These are phyloP conservation scores for Geranium rotundifolium DNA, from an alignment of 345 rosid species.

Conservation along the genomic window DNA sequence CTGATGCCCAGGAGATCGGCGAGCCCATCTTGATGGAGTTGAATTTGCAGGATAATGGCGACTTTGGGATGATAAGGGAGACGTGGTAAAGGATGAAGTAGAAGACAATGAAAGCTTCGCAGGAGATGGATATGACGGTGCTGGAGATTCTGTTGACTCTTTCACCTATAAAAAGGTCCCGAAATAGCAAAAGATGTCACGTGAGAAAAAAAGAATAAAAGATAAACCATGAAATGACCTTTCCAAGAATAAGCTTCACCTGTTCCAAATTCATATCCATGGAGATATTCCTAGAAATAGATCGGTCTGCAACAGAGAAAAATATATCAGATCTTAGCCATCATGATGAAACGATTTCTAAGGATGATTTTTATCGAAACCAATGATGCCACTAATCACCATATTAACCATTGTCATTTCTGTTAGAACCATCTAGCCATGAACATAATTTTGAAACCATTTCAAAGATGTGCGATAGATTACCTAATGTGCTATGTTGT, in stretches of 20 bases:
- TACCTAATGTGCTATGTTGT: too few species aligned
- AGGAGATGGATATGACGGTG: constrained; percentile 41
- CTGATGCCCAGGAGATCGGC: constrained; percentile 26
- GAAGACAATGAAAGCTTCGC: constrained; percentile 52
- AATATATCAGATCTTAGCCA: background rate
- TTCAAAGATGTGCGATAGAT: too few species aligned
- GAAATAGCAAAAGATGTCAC: background rate
- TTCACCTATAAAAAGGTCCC: constrained; percentile 21
- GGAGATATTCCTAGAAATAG: constrained; percentile 52
- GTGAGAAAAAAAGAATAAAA: background rate
- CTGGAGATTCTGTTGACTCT: constrained; percentile 37
- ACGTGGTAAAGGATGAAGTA: constrained; percentile 41
- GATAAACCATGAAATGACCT: constrained; percentile 9
- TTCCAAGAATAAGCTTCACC: constrained; percentile 29
- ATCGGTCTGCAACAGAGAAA: constrained; percentile 40
- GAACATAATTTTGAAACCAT: too few species aligned
- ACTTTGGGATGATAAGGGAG: constrained; percentile 46
- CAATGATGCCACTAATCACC: background rate
- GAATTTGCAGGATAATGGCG: constrained; percentile 34
- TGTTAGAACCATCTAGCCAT: too few species aligned
- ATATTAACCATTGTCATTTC: too few species aligned
- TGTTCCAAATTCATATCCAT: constrained; percentile 51
- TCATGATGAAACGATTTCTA: background rate
- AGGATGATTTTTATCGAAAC: background rate
- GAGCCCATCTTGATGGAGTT: constrained; percentile 29